Base-by-base conservation (phyloP, 306 rosid species). In the Prunus kanzakura region DNA sequence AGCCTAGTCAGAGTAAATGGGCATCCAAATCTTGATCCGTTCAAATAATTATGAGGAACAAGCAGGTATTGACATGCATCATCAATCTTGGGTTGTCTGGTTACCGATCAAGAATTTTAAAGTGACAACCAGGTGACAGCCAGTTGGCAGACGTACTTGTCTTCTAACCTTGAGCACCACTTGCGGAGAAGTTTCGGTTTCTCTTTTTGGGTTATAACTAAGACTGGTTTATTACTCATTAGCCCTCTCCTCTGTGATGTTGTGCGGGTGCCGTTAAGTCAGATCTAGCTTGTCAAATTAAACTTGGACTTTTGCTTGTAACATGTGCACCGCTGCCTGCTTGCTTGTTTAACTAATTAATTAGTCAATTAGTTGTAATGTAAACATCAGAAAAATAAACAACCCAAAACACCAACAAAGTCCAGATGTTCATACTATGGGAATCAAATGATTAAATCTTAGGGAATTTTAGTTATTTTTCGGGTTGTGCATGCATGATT, bases 61-160 rank as follows among this genome's bases (percentile, higher is more conserved):
- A 22, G 14, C 66, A 69, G 73, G 43, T 18, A 30, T 25, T 69
- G 73, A 69, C 16, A 69, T 49, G 73, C 43, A 15, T 11, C 74
- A 15, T 0, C 81, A 84, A 68, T 12, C 78, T 79, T 83, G 84
- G 70, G 41, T 23, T 46, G 67, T 65, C 55, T 14, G 77, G 25
- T 29, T 15, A 57, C 6, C 45, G 15, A 19, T 66, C 2, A 7
- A 20, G 62, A 77, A 43, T 43, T 50, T 77, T 29, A 16, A 19
- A 11, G 75, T 72, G 86, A 88, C 91, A 88, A 84, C 79, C 75
- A 67, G 85, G 82, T 81, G n/a, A 83, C 91, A 88, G 82, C 91
- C 78, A 73, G 75, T 75, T 64, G 65, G 83, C 87, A 82, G 87
- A 81, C 78, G 85, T 46, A 55, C 76, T 47, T 87, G 72, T 87